phyloP scores from a whole-genome alignment of 345 rosid species.

The Odontarrhena argentea region DNA sequence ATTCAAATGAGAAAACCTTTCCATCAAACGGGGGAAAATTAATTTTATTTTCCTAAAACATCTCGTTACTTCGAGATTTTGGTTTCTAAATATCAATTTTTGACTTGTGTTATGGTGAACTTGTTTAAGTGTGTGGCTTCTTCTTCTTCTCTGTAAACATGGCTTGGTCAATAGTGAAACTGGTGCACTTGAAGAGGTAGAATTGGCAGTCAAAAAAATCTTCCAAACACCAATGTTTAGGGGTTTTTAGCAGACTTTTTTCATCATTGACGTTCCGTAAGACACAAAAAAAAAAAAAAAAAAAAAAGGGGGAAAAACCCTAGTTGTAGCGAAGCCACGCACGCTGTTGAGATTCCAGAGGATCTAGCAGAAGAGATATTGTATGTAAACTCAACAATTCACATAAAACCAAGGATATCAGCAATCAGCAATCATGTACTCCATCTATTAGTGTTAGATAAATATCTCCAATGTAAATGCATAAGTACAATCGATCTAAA shows the following conservation, averaged over 20 bases:
- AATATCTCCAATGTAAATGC: too few relatives aligned
- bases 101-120: too few relatives aligned
- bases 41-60: too few relatives aligned
- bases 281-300: too few relatives aligned
- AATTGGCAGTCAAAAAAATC: not conserved
- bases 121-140: not conserved
- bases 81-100: too few relatives aligned
- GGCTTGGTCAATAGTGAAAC: constrained; percentile 8
- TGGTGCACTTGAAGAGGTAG: not conserved
- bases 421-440: too few relatives aligned
- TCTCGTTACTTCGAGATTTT: too few relatives aligned
- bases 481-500: too few relatives aligned
- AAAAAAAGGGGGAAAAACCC: not conserved
- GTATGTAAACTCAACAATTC: not conserved
- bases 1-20: too few relatives aligned
- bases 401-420: not conserved
- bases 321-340: not conserved
- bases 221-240: not conserved
- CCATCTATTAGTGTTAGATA: too few relatives aligned
- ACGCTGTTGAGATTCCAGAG: constrained; percentile 7
- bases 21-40: too few relatives aligned
- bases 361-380: constrained; percentile 20
- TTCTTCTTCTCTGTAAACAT: not conserved
- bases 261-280: not conserved
- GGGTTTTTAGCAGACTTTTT: not conserved